Conservation (phyloP, 495 filamentous ascomycete species). For the Podospora pseudopauciseta region DNA sequence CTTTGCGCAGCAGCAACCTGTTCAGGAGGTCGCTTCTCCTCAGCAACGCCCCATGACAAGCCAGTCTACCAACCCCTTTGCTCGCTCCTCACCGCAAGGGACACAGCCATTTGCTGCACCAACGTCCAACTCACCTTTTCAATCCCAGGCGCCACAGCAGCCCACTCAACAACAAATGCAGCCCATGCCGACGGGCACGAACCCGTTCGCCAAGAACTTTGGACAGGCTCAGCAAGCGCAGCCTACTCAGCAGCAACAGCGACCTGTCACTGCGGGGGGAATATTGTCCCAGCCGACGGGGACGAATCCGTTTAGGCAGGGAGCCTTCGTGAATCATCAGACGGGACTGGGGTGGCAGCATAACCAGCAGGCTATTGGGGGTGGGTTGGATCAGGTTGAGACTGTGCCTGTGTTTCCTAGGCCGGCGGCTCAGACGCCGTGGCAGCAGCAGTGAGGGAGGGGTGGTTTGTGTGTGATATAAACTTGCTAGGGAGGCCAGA, state of each 20-base stretch:
- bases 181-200: constrained; percentile 63
- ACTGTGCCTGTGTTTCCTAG: constrained; percentile 86
- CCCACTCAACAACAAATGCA: constrained; percentile 45
- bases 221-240: constrained; percentile 34
- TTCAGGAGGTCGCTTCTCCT: constrained; percentile 6
- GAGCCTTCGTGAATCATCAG: constrained; percentile 77
- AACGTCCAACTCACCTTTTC: constrained; percentile 47
- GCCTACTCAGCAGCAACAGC: constrained; percentile 29
- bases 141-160: constrained; percentile 47
- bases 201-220: constrained; percentile 61
- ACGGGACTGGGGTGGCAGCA: constrained; percentile 86
- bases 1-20: constrained; percentile 20
- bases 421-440: constrained; percentile 55
- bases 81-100: constrained; percentile 51
- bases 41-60: constrained; percentile 42
- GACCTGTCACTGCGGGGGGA: constrained; percentile 44
- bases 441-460: constrained; percentile 50
- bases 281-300: constrained; percentile 69
- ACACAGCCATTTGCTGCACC: constrained; percentile 46
- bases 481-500: no score
- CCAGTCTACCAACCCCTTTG: constrained; percentile 86
- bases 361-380: constrained; percentile 73
- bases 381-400: constrained; percentile 75
- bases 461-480: not conserved
- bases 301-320: constrained; percentile 93